Evolutionary conservation across 371 early-diverging fungal genomes (phyloP).

Genomic region (Saksenaea vasiformis): DNA sequence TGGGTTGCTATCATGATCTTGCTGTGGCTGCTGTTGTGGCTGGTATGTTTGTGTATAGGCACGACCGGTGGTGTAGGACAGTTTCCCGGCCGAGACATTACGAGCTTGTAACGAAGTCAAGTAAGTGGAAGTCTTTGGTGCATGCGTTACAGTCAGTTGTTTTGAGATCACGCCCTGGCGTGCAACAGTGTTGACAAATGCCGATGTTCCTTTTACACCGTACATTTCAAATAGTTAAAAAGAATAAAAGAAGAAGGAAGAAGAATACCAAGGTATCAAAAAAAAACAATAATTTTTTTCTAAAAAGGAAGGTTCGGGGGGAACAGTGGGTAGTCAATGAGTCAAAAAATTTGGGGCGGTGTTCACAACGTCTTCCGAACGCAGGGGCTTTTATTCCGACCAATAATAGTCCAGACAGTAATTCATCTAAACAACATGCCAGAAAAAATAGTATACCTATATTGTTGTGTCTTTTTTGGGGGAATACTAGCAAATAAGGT

Average conservation of each 20-base stretch:
- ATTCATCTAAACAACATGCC: background rate
- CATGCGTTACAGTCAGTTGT: constrained; percentile 32
- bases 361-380: background rate
- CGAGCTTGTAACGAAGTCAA: constrained; percentile 40
- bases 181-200: constrained; percentile 41
- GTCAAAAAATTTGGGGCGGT: background rate
- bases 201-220: constrained; percentile 49
- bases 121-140: constrained; percentile 41
- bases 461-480: no score
- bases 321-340: background rate
- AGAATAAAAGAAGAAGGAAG: no score
- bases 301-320: background rate
- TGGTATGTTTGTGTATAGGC: constrained; percentile 30
- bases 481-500: no score
- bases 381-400: background rate
- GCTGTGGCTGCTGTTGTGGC: constrained; percentile 16
- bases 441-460: background rate
- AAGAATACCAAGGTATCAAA: background rate
- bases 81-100: constrained; percentile 44
- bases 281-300: background rate
- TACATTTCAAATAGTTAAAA: constrained; percentile 29
- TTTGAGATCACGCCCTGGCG: constrained; percentile 49
- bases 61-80: constrained; percentile 46
- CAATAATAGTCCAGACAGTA: background rate
- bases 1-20: constrained; percentile 9